Evolutionary conservation across 345 rosid genomes (phyloP).

Genomic region (Citrus australasica): DNA sequence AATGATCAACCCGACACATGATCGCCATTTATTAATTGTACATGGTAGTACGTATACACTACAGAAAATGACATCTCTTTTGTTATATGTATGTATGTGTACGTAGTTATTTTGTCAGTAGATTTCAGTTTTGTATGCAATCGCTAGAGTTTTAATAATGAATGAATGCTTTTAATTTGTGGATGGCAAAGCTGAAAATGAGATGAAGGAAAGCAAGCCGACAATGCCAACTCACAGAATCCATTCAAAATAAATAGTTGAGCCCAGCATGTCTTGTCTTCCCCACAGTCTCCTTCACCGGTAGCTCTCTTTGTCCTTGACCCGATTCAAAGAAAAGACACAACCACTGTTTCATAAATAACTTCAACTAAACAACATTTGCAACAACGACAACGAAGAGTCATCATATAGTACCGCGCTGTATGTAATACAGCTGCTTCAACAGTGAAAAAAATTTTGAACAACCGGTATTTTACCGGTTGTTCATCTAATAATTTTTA

Average conservation of each 20-base stretch:
- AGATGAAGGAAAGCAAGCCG: conserved; percentile 1
- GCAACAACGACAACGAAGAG: background rate
- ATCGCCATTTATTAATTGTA: too few relatives aligned
- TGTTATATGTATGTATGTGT: too few relatives aligned
- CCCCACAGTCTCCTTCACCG: conserved; percentile 13
- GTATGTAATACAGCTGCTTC: too few relatives aligned
- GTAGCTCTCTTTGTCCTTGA: conserved; percentile 11
- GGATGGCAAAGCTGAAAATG: background rate
- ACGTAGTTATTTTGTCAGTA: background rate
- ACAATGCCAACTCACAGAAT: conserved; percentile 16
- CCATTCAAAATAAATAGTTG: conserved; percentile 12
- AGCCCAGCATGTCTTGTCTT: conserved; percentile 13
- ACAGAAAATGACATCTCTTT: too few relatives aligned
- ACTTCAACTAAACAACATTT: conserved; percentile 7
- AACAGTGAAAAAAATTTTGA: too few relatives aligned
- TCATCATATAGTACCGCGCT: too few relatives aligned
- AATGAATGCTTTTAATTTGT: background rate
- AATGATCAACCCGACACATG: too few relatives aligned
- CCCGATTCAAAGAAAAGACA: background rate
- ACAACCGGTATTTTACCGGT: too few relatives aligned
- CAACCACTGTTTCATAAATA: background rate
- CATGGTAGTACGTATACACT: too few relatives aligned
- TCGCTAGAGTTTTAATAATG: too few relatives aligned
- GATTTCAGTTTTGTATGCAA: background rate
- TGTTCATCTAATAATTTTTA: too few relatives aligned